Percentiles rank a stretch among this genome's conserved stretches.
Evolutionary conservation across 2,329 filamentous ascomycete species (phyloP).

Genomic region (Trichoderma brevicompactum): DNA sequence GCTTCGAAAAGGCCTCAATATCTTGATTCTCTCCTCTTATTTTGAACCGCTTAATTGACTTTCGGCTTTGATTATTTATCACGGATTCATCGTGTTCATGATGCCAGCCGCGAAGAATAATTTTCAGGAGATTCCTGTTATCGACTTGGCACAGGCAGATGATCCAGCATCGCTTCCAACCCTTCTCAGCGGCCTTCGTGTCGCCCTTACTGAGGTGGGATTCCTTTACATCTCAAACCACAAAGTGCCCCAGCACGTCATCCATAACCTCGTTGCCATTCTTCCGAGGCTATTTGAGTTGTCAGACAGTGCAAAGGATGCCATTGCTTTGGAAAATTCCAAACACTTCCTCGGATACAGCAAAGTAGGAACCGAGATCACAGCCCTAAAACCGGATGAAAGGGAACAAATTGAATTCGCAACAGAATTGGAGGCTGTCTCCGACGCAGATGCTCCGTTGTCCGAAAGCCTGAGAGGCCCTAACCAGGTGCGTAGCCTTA

Average conservation of each 20-base stretch:
- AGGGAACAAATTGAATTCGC: conserved; percentile 65
- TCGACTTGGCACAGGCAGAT: conserved; percentile 53
- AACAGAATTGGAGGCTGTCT: conserved; percentile 52
- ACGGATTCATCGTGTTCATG: background rate
- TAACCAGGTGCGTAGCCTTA: conserved; percentile 47
- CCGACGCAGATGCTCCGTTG: conserved; percentile 43
- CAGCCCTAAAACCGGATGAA: conserved; percentile 55
- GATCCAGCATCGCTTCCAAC: conserved; percentile 40
- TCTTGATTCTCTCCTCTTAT: background rate
- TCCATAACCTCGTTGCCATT: conserved; percentile 44
- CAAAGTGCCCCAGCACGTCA: conserved; percentile 44
- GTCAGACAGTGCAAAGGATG: conserved; percentile 43
- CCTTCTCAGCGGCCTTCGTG: conserved; percentile 50
- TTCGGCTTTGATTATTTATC: no score
- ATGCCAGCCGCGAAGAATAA: conserved; percentile 13
- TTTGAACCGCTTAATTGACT: no score
- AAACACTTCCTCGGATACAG: conserved; percentile 66
- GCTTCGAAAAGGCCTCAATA: background rate
- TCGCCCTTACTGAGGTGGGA: conserved; percentile 55
- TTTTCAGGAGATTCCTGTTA: conserved; percentile 51
- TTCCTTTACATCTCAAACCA: conserved; percentile 60
- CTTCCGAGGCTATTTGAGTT: conserved; percentile 53
- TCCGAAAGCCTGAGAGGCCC: conserved; percentile 53
- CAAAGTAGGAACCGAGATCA: conserved; percentile 58
- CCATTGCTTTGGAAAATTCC: conserved; percentile 54